A percentile compares a stretch with the other conserved stretches of the same genome.
Evolutionary conservation across 108 stramenopile genomes (phyloP).

Genomic region (Bacterosira constricta): DNA sequence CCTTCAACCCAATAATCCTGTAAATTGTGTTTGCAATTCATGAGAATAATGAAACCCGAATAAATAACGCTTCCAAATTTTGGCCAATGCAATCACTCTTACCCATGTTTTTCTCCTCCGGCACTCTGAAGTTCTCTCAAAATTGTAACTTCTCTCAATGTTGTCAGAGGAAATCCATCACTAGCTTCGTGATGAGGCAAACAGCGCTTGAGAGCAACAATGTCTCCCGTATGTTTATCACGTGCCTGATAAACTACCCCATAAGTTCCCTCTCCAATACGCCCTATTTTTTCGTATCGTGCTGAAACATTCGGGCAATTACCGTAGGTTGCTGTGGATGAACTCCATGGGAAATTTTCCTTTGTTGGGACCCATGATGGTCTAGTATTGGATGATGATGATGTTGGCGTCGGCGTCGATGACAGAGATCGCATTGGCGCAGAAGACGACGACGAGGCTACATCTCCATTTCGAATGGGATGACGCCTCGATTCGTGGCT

Average conservation of each 20-base stretch:
- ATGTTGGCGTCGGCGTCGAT: not conserved
- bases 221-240: constrained; percentile 55
- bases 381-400: not conserved
- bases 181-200: constrained; percentile 82
- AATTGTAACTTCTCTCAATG: constrained; percentile 77
- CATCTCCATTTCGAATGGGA: not conserved
- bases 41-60: too few relatives aligned
- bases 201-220: constrained; percentile 83
- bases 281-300: constrained; percentile 89
- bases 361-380: not conserved
- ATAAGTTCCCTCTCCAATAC: constrained; percentile 98
- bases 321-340: constrained; percentile 36
- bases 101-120: constrained; percentile 59
- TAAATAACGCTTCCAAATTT: too few relatives aligned
- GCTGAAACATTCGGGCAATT: constrained; percentile 67
- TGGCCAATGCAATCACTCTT: too few relatives aligned
- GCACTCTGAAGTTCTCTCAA: constrained; percentile 46
- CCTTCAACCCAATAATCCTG: constrained; percentile 61
- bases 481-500: not conserved
- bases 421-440: not conserved
- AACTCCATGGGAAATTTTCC: not conserved
- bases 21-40: too few relatives aligned
- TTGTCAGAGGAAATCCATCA: constrained; percentile 87
- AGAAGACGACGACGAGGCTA: not conserved
- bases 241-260: constrained; percentile 96